phyloP scores from a whole-genome alignment of 2,329 filamentous ascomycete genomes.

The Curvularia verruculosa region DNA sequence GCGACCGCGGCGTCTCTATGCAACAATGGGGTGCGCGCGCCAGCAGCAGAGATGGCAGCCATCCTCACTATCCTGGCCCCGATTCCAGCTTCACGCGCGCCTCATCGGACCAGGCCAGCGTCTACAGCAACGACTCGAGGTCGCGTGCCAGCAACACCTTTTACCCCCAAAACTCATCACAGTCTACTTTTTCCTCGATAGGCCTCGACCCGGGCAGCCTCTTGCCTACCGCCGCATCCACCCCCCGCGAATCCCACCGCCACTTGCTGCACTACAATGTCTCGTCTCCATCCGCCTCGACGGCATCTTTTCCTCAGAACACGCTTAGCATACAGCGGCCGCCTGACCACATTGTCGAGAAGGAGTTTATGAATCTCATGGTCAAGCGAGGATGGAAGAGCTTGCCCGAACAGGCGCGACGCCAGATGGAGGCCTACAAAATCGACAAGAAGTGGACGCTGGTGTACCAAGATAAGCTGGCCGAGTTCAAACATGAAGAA shows the following conservation, averaged over 20 bases:
- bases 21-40: constrained; percentile 72
- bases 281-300: constrained; percentile 55
- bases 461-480: constrained; percentile 91
- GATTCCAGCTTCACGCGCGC: constrained; percentile 58
- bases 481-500: constrained; percentile 93
- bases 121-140: constrained; percentile 67
- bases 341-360: constrained; percentile 79
- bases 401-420: constrained; percentile 87
- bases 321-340: constrained; percentile 72
- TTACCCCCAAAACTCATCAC: constrained; percentile 64
- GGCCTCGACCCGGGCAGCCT: constrained; percentile 50
- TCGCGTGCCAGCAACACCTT: constrained; percentile 59
- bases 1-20: constrained; percentile 71
- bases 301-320: constrained; percentile 58
- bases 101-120: constrained; percentile 69
- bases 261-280: constrained; percentile 52
- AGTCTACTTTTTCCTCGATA: constrained; percentile 57
- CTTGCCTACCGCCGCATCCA: constrained; percentile 45
- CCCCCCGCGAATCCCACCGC: constrained; percentile 52
- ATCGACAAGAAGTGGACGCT: constrained; percentile 97
- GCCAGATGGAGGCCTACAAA: constrained; percentile 96
- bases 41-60: constrained; percentile 36
- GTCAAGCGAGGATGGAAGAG: constrained; percentile 98
- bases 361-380: constrained; percentile 93
- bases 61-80: constrained; percentile 31